Base-by-base conservation (phyloP, 83 land plant genomes). In the Picea abies region DNA sequence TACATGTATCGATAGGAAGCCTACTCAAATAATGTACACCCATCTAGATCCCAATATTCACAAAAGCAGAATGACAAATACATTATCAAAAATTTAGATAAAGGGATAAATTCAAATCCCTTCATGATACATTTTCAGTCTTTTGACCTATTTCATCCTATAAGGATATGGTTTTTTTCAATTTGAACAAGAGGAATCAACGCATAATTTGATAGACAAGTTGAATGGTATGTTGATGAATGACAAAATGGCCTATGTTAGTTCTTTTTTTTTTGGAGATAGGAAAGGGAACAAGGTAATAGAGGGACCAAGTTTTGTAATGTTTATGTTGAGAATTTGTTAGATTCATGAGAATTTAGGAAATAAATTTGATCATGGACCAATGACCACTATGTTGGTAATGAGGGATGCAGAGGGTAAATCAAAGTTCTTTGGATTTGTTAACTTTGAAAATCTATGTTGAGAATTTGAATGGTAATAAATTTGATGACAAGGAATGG, bases 111-210 rank as follows among this genome's bases (percentile, higher is more conserved):
- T 80, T 81, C 88, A 90, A 89, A 76, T 87, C 89, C 10, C 89
- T 94, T 12, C 84, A 89, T 60, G 90, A 92, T 9, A 92, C 90
- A 35, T 94, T 94, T 71, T 92, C 93, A 17, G 71, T 81, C n/a
- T 90, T 89, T 85, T 93, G 96, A n/a, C 84, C 77, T 60, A 90
- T 94, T 76, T 68, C 89, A 44, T 94, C 95, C 5, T 94, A 90
- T 87, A 94, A 94, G 96, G 96, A 4, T 90, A 92, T 85, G 96
- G 96, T 15, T 94, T 89, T 89, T 92, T 94, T 32, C 96, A 94
- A 63, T 94, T 86, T 87, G 95, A 90, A 10, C 70, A 78, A 32
- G 94, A 88, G 52, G 94, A 92, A 22, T 76, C 91, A 67, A 90
- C 94, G n/a, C 86, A 90, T 52, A 88, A 60, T 79, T 92, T 92